Evolutionary conservation across 2,329 filamentous ascomycete genomes (phyloP), one percentile per base, ranked within the genome.

Genomic region (Chrysoporthe deuterocubensis): DNA sequence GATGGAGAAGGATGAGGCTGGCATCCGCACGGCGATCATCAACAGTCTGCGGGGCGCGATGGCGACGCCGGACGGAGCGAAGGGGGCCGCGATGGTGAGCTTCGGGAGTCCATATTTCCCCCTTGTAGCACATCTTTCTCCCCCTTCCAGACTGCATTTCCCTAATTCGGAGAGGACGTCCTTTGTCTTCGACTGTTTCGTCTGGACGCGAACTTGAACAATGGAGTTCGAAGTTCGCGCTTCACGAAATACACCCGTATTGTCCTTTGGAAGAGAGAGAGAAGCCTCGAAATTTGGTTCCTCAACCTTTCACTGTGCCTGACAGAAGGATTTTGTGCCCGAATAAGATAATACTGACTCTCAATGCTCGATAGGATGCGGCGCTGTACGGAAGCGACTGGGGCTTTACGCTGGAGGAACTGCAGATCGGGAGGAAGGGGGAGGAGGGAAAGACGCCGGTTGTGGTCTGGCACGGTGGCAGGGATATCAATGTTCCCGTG

Each of bases 401-500:
- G 72, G 73, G 71, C 13, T 75, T 75, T 62, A 62, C 65, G n/a
- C 65, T 74, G 11, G 68, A 71, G 2, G 70, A 73, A 4, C 34
- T 74, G 16, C 44, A 61, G 14, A 57, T 68, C 18, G 54, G 54
- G 4, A 21, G 16, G 14, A 18, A 57, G 5, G 54, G 32, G 4
- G 54, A 40, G 6, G 54, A 18, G 11, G 68, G 70, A 43, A 67
- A 69, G 26, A 69, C 67, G 13, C 61, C 59, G 46, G 18, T 74
- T 58, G 57, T 72, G 11, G 48, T 73, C 9, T 75, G 72, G 70
- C 73, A 75, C 37, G 73, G 74, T 11, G 67, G 40, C 1, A 21
- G 68, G 50, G 73, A 75, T 42, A 62, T 69, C 16, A 75, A 75
- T 40, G 68, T 72, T 3, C 73, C 74, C 2, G 52, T 72, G 3